Evolutionary conservation across 257 asterid species (phyloP).

Genomic region (Plantago major): DNA sequence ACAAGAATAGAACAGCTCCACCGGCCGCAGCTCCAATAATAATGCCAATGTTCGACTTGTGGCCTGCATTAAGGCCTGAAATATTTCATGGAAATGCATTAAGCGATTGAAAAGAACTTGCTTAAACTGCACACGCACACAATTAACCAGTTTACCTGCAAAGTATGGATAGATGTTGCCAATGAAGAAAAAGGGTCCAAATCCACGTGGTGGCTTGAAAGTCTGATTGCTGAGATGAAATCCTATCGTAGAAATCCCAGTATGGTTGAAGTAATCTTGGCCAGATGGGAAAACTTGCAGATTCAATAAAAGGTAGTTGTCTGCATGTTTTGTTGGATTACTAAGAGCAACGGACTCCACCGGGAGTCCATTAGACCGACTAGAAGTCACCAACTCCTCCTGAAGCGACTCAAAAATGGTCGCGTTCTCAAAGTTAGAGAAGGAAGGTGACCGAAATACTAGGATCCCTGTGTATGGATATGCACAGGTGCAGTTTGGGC

Average conservation of each 20-base stretch:
- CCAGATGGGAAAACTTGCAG: conserved; percentile 63
- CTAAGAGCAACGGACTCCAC: conserved; percentile 72
- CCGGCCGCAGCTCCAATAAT: conserved; percentile 75
- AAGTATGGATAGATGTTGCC: conserved; percentile 44
- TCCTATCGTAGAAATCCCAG: conserved; percentile 57
- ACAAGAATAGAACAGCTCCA: conserved; percentile 44
- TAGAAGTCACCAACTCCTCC: conserved; percentile 33
- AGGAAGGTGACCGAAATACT: conserved; percentile 67
- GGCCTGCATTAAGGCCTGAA: conserved; percentile 11
- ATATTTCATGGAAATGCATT: too few species aligned
- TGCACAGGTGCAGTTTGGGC: conserved; percentile 75
- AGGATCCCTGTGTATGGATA: conserved; percentile 72
- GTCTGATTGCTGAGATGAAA: conserved; percentile 74
- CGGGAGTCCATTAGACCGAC: conserved; percentile 36
- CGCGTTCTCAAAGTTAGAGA: conserved; percentile 55
- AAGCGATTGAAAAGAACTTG: too few species aligned
- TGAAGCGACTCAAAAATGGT: conserved; percentile 37
- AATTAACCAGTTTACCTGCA: conserved; percentile 39
- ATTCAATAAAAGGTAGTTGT: conserved; percentile 46
- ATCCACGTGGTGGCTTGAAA: conserved; percentile 63
- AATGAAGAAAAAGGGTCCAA: conserved; percentile 68
- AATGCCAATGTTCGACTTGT: conserved; percentile 33
- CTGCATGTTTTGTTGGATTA: conserved; percentile 44
- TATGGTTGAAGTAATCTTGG: conserved; percentile 44
- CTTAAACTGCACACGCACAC: not conserved